These are phyloP conservation scores for Diaporthe velutina DNA, from an alignment of 2,329 filamentous ascomycete genomes.

Conservation along the genomic window DNA sequence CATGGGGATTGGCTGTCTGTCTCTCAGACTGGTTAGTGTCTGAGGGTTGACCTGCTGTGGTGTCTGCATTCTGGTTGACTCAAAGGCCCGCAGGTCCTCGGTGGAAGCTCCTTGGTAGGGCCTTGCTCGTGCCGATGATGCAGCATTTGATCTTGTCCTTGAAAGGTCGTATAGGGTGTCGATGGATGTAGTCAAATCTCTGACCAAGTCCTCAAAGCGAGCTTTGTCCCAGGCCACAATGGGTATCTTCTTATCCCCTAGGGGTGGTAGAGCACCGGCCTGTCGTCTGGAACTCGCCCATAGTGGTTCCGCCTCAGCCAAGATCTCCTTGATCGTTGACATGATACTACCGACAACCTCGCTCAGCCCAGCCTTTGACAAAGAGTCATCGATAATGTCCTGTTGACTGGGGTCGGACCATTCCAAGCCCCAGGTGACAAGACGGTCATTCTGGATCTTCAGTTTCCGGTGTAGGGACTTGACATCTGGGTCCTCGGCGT, in stretches of 20 bases:
- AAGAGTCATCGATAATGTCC: slow-evolving; percentile 77
- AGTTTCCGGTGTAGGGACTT: slow-evolving; percentile 81
- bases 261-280: slow-evolving; percentile 53
- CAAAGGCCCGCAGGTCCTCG: slow-evolving; percentile 66
- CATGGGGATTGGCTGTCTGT: slow-evolving; percentile 55
- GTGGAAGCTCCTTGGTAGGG: slow-evolving; percentile 52
- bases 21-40: slow-evolving; percentile 62
- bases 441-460: slow-evolving; percentile 82
- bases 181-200: slow-evolving; percentile 81
- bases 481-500: slow-evolving; percentile 76
- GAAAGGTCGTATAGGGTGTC: slow-evolving; percentile 85
- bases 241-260: slow-evolving; percentile 64
- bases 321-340: slow-evolving; percentile 83
- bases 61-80: slow-evolving; percentile 72
- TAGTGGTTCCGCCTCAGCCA: slow-evolving; percentile 81
- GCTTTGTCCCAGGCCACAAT: slow-evolving; percentile 76
- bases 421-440: slow-evolving; percentile 84
- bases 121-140: slow-evolving; percentile 49
- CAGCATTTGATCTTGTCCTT: slow-evolving; percentile 68
- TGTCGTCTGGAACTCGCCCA: slow-evolving; percentile 72
- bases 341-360: slow-evolving; percentile 85
- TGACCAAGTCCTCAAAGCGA: slow-evolving; percentile 81
- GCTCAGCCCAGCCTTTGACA: slow-evolving; percentile 80
- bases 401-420: slow-evolving; percentile 81
- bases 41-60: slow-evolving; percentile 71